Conservation (phyloP, 2,329 filamentous ascomycete species). For the Hymenoscyphus linearis region DNA sequence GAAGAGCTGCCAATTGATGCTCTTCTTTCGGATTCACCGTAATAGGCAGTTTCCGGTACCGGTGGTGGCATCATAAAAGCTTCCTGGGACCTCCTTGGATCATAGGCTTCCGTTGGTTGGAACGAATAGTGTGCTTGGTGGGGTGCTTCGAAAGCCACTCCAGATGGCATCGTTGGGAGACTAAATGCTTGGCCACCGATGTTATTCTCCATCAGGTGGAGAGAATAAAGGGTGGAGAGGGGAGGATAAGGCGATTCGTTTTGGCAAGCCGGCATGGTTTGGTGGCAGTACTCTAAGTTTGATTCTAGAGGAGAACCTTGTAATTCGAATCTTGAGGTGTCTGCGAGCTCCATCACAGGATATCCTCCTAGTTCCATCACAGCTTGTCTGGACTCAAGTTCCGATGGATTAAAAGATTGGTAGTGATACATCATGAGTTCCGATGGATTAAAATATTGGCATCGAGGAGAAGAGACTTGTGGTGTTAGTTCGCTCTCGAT, state of each 20-base stretch:
- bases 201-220: too few species aligned
- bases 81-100: background rate
- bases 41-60: background rate
- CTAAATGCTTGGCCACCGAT: background rate
- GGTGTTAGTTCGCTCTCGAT: background rate
- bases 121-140: background rate
- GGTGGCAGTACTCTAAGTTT: too few species aligned
- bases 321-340: too few species aligned
- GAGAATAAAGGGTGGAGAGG: too few species aligned
- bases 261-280: too few species aligned
- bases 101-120: background rate
- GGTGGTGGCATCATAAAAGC: background rate
- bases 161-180: background rate
- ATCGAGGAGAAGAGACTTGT: background rate
- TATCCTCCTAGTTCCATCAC: background rate
- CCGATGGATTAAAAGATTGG: too few species aligned
- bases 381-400: background rate
- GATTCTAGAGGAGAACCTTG: too few species aligned
- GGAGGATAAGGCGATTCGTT: too few species aligned
- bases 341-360: too few species aligned
- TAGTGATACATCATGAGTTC: background rate
- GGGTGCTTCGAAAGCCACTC: background rate
- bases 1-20: background rate
- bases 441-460: background rate
- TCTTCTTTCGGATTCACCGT: background rate